These are phyloP conservation scores for Tricladium varicosporioides DNA, from an alignment of 2,329 filamentous ascomycete genomes.

Conservation along the genomic window DNA sequence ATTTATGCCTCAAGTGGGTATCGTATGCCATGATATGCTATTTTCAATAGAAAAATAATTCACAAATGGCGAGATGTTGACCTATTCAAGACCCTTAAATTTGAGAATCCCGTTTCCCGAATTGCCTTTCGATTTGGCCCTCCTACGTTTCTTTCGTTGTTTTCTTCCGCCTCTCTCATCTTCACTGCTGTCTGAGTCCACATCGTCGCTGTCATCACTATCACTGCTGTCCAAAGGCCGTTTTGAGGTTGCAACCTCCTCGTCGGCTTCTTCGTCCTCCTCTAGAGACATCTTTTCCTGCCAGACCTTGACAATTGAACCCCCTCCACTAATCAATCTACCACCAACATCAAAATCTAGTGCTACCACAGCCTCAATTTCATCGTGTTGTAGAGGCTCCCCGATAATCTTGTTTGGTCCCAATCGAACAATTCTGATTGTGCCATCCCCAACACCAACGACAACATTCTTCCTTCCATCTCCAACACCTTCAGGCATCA, in stretches of 20 bases:
- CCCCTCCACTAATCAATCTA: slow-evolving; percentile 86
- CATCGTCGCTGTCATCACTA: slow-evolving; percentile 28
- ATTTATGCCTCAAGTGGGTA: not conserved
- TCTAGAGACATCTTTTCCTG: slow-evolving; percentile 62
- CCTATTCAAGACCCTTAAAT: slow-evolving; percentile 32
- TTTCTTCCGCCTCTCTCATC: slow-evolving; percentile 27
- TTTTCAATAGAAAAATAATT: not conserved
- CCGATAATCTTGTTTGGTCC: slow-evolving; percentile 68
- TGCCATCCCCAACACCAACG: slow-evolving; percentile 79
- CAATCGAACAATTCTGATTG: slow-evolving; percentile 73
- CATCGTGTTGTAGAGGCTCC: slow-evolving; percentile 68
- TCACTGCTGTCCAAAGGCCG: slow-evolving; percentile 22
- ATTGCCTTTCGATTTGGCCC: slow-evolving; percentile 32
- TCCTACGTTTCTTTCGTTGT: slow-evolving; percentile 30
- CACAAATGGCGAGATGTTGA: not conserved
- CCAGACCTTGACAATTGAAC: slow-evolving; percentile 87
- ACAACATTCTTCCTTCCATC: slow-evolving; percentile 71
- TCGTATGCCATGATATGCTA: not conserved
- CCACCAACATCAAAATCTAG: slow-evolving; percentile 82
- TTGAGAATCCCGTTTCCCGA: slow-evolving; percentile 32
- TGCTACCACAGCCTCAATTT: slow-evolving; percentile 79
- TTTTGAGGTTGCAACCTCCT: slow-evolving; percentile 41
- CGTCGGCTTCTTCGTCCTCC: slow-evolving; percentile 44
- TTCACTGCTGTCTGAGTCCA: slow-evolving; percentile 23
- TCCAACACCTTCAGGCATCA: slow-evolving; percentile 69